phyloP scores from a whole-genome alignment of 805 yeast genomes.

The Ogataea pini region DNA sequence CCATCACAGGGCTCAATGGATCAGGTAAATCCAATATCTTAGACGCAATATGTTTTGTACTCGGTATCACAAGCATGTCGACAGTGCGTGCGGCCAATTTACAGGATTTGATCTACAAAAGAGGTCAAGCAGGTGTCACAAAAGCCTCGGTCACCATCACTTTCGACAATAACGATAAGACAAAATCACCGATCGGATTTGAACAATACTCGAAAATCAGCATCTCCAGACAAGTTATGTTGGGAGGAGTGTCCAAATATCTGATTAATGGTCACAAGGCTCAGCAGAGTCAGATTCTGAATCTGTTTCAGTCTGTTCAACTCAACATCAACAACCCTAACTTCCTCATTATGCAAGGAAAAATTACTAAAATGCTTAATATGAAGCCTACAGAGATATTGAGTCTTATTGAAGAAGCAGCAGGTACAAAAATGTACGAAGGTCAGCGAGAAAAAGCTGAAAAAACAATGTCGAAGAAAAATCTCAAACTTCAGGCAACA shows the following conservation, averaged over 20 bases:
- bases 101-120: slow-evolving; percentile 91
- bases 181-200: slow-evolving; percentile 84
- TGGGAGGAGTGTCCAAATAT: slow-evolving; percentile 92
- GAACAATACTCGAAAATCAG: slow-evolving; percentile 75
- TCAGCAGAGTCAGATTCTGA: slow-evolving; percentile 88
- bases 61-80: slow-evolving; percentile 93
- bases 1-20: slow-evolving; percentile 96
- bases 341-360: slow-evolving; percentile 97
- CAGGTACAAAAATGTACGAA: slow-evolving; percentile 95
- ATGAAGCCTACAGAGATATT: slow-evolving; percentile 93
- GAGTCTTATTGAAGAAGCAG: slow-evolving; percentile 94
- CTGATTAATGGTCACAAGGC: slow-evolving; percentile 95
- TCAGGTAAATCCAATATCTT: slow-evolving; percentile 95
- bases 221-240: slow-evolving; percentile 85
- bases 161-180: slow-evolving; percentile 79
- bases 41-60: slow-evolving; percentile 97
- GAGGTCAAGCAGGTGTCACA: slow-evolving; percentile 98
- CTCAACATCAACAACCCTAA: slow-evolving; percentile 95
- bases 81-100: slow-evolving; percentile 91
- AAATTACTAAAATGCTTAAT: slow-evolving; percentile 93
- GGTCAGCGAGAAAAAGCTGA: slow-evolving; percentile 90
- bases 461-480: slow-evolving; percentile 88
- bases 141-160: slow-evolving; percentile 96
- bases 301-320: slow-evolving; percentile 91
- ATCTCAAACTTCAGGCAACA: slow-evolving; percentile 78